Evolutionary conservation across 2,329 filamentous ascomycete species (phyloP).

Genomic region (Arthrinium phaeospermum): DNA sequence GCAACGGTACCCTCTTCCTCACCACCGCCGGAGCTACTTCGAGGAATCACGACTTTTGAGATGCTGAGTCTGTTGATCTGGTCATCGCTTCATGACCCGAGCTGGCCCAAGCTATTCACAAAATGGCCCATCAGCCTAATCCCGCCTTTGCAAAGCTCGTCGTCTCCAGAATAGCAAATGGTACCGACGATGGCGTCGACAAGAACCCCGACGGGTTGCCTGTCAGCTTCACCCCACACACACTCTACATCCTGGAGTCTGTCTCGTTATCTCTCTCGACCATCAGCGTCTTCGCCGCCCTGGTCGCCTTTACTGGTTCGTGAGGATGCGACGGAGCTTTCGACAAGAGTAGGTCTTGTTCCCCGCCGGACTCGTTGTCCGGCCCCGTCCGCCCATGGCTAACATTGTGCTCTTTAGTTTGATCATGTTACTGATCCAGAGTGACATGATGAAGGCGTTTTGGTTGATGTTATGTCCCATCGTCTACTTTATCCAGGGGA

Average conservation of each 20-base stretch:
- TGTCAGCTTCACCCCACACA: conserved; percentile 19
- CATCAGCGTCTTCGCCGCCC: conserved; percentile 61
- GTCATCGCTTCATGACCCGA: conserved; percentile 11
- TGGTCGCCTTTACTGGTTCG: conserved; percentile 74
- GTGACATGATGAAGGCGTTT: conserved; percentile 72
- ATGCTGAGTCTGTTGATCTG: conserved; percentile 19
- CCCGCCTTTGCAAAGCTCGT: conserved; percentile 1
- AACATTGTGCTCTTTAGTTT: conserved; percentile 54
- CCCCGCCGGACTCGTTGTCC: neutral
- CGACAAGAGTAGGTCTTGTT: conserved; percentile 66
- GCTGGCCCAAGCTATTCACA: conserved; percentile 15
- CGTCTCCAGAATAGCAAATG: conserved; percentile 11
- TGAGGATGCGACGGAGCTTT: conserved; percentile 75
- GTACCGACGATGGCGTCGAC: conserved; percentile 17
- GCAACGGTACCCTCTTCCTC: neutral
- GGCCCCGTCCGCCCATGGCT: conserved; percentile 26
- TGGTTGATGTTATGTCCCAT: conserved; percentile 72
- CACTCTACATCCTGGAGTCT: conserved; percentile 39
- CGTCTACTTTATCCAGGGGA: conserved; percentile 58
- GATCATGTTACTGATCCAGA: conserved; percentile 75
- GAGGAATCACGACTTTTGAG: conserved; percentile 15
- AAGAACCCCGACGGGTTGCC: conserved; percentile 19
- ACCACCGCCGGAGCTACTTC: neutral
- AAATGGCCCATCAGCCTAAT: conserved; percentile 15
- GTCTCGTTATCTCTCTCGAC: conserved; percentile 50